Base-by-base conservation (phyloP, 2,329 filamentous ascomycete genomes). In the Pyricularia grisea region DNA sequence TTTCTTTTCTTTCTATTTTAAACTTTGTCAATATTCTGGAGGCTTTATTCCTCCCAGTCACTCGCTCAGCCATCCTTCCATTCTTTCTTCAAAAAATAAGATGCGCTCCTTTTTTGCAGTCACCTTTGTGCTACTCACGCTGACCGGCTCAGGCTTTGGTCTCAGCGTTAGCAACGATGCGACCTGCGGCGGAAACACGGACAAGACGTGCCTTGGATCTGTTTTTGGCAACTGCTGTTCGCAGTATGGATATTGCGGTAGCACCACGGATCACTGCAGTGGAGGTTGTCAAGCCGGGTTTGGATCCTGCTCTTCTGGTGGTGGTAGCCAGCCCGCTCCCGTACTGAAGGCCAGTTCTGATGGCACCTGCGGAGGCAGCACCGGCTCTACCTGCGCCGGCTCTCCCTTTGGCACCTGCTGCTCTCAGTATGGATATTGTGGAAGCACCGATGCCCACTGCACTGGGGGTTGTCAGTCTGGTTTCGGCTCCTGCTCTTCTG, bases 211-310 rank as follows among this genome's bases (percentile, higher is more conserved):
- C 33, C 17, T 33, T 14, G 67, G 67, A 6, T 68, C 67, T 20
- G 11, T 20, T 23, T 68, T 68, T 30, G 67, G 67, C 20, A 61
- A 68, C 28, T 68, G 67, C 33, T 68, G 71, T 63, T 72, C 71
- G 20, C 67, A 69, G 67, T 70, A 70, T 27, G 69, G 70, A 42
- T 72, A 55, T 55, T 55, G 42, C 9, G 42, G 42, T 2, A 55
- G 42, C 42, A 55, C 42, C 5, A 55, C 17, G 5, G 42, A 55
- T 20, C 42, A 55, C 42, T 55, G 42, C 20, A 55, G 17, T 55
- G 42, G 42, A n/a, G 42, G 42, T n/a, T 55, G 42, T 55, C 42
- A 55, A n/a, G 42, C 42, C 20, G 42, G 42, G 6, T 55, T 55
- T 6, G 42, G 42, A 7, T 55, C 42, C 42, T 55, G 42, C 42